phyloP scores from a whole-genome alignment of 139 green algal genomes.

The Zygnema cylindricum region DNA sequence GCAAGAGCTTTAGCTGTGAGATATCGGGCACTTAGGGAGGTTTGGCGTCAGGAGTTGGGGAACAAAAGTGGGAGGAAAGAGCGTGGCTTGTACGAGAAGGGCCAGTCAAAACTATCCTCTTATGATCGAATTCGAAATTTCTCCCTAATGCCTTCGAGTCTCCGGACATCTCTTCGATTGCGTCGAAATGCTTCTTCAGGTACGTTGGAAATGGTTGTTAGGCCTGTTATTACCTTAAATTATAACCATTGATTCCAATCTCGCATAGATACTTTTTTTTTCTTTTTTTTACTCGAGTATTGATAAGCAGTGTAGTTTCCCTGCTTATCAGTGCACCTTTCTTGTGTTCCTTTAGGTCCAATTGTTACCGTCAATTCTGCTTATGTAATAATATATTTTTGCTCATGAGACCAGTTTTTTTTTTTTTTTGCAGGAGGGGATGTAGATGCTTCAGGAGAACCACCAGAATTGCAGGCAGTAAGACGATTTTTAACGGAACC shows the following conservation, averaged over 20 bases:
- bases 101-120: not conserved
- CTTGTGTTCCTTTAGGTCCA: too few species aligned
- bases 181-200: not conserved
- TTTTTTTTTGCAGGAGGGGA: too few species aligned
- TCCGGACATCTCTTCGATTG: not conserved
- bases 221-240: too few species aligned
- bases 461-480: conserved; percentile 20
- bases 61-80: not conserved
- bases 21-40: conserved; percentile 32
- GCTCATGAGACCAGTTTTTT: too few species aligned
- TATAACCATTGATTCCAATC: too few species aligned
- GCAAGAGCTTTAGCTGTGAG: conserved; percentile 16
- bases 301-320: too few species aligned
- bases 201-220: too few species aligned
- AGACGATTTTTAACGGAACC: not conserved
- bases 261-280: too few species aligned
- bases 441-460: not conserved
- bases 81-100: not conserved
- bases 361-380: too few species aligned
- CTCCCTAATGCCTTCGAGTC: not conserved
- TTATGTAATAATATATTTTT: too few species aligned
- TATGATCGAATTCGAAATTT: not conserved
- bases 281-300: too few species aligned
- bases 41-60: conserved; percentile 10
- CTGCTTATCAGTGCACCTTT: too few species aligned